These are phyloP conservation scores for Arthrobotrys conoides DNA, from an alignment of 2,329 filamentous ascomycete species.

Conservation along the genomic window DNA sequence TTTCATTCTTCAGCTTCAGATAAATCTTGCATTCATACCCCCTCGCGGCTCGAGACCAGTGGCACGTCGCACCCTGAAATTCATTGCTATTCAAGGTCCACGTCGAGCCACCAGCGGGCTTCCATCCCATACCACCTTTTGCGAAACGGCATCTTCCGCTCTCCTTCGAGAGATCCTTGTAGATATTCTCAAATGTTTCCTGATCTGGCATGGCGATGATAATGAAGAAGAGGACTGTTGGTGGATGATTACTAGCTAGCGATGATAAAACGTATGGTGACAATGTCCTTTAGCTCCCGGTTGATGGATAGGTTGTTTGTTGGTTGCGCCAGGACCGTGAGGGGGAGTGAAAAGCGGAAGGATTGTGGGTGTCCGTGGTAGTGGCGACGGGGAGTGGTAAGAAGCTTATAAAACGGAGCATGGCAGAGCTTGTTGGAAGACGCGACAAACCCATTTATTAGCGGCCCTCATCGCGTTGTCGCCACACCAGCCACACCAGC, in stretches of 20 bases:
- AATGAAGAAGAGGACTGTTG: not conserved
- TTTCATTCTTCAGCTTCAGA: constrained; percentile 80
- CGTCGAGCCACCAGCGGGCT: constrained; percentile 86
- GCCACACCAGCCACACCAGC: constrained; percentile 31
- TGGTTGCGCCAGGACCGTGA: not conserved
- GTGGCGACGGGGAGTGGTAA: constrained; percentile 13
- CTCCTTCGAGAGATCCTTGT: constrained; percentile 93
- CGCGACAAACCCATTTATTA: constrained; percentile 44
- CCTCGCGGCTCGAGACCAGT: constrained; percentile 94
- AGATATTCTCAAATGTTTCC: constrained; percentile 97
- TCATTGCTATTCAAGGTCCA: constrained; percentile 92
- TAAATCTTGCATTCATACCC: constrained; percentile 95
- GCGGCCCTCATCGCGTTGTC: constrained; percentile 33
- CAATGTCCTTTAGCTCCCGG: not conserved
- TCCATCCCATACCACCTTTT: constrained; percentile 95
- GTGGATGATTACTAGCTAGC: not conserved
- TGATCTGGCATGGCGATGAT: constrained; percentile 63
- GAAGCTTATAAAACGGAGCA: constrained; percentile 31
- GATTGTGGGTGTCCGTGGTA: constrained; percentile 1
- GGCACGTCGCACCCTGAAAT: constrained; percentile 78
- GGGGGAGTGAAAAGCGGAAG: not conserved
- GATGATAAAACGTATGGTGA: not conserved
- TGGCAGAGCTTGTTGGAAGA: constrained; percentile 57
- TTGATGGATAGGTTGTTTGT: not conserved
- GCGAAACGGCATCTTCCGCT: constrained; percentile 94